phyloP scores from a whole-genome alignment of 768 basidiomycete genomes.

The Russula sp. region DNA sequence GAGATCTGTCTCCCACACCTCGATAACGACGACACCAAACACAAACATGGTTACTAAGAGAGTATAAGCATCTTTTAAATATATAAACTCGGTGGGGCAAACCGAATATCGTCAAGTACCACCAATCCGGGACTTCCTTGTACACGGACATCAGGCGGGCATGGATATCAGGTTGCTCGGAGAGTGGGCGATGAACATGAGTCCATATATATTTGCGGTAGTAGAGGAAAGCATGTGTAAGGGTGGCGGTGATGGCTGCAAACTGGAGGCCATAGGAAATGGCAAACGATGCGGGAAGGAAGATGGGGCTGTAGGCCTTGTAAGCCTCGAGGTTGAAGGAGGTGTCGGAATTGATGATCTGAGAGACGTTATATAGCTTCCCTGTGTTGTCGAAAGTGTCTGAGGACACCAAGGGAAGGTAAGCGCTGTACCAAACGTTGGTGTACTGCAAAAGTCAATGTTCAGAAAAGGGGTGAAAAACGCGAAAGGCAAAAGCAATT shows the following conservation, averaged over 20 bases:
- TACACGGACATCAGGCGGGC: conserved; percentile 78
- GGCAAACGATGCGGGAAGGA: conserved; percentile 65
- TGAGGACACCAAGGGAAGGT: conserved; percentile 55
- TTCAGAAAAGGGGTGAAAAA: background rate
- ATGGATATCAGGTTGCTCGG: conserved; percentile 82
- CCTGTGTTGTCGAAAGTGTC: conserved; percentile 66
- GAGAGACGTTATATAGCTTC: conserved; percentile 52
- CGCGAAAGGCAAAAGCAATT: background rate
- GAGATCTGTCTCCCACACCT: conserved; percentile 68
- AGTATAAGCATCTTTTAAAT: background rate
- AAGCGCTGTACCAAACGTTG: conserved; percentile 27
- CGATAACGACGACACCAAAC: conserved; percentile 64
- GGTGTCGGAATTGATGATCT: conserved; percentile 51
- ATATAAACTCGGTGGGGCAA: background rate
- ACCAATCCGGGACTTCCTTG: conserved; percentile 79
- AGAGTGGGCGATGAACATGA: conserved; percentile 65
- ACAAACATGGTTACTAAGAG: conserved; percentile 57
- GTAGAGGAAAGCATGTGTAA: conserved; percentile 68
- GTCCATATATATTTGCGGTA: conserved; percentile 77
- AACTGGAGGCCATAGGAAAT: conserved; percentile 78
- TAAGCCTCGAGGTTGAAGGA: conserved; percentile 58
- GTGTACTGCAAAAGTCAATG: conserved; percentile 35
- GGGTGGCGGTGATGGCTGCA: conserved; percentile 71
- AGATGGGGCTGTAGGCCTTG: conserved; percentile 57
- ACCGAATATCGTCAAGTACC: conserved; percentile 68